Percentiles rank a stretch among this genome's conserved stretches.
These are phyloP conservation scores for Salvia hispanica DNA, from an alignment of 257 asterid genomes.

Conservation along the genomic window DNA sequence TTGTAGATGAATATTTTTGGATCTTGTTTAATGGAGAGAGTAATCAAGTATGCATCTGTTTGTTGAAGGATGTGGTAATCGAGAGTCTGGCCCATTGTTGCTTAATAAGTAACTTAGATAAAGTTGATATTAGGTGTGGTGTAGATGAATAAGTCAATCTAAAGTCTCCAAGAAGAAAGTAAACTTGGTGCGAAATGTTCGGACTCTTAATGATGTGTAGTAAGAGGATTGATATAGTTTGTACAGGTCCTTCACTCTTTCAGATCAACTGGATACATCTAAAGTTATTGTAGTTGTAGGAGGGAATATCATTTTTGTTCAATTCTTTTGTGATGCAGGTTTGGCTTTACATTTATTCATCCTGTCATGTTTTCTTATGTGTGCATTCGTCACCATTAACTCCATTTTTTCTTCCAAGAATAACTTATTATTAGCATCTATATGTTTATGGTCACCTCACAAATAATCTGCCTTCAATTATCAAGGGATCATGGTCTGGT, in stretches of 20 bases:
- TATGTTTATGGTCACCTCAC: constrained; percentile 15
- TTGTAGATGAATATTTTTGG: neutral
- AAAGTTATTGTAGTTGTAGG: too few relatives aligned
- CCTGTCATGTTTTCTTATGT: constrained; percentile 1
- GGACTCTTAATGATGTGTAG: too few relatives aligned
- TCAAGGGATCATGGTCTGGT: constrained; percentile 79
- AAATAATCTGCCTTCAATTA: constrained; percentile 30
- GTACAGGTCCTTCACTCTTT: too few relatives aligned
- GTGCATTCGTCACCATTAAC: constrained; percentile 1
- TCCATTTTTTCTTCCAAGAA: constrained; percentile 22
- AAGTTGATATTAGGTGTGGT: neutral
- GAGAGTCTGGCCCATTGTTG: neutral
- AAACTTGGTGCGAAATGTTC: neutral
- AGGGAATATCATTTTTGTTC: too few relatives aligned
- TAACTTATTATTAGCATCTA: constrained; percentile 19
- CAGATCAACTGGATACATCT: too few relatives aligned
- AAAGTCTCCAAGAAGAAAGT: neutral
- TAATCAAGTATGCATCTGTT: constrained; percentile 5
- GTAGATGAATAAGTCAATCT: neutral
- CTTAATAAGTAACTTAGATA: neutral
- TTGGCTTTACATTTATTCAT: neutral
- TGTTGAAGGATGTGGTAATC: neutral
- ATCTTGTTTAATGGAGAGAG: constrained; percentile 2
- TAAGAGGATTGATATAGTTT: too few relatives aligned
- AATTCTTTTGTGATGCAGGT: too few relatives aligned